Evolutionary conservation across 768 basidiomycete species (phyloP), one percentile per base, ranked within the genome.

Genomic region (Mycena olivaceomarginata): DNA sequence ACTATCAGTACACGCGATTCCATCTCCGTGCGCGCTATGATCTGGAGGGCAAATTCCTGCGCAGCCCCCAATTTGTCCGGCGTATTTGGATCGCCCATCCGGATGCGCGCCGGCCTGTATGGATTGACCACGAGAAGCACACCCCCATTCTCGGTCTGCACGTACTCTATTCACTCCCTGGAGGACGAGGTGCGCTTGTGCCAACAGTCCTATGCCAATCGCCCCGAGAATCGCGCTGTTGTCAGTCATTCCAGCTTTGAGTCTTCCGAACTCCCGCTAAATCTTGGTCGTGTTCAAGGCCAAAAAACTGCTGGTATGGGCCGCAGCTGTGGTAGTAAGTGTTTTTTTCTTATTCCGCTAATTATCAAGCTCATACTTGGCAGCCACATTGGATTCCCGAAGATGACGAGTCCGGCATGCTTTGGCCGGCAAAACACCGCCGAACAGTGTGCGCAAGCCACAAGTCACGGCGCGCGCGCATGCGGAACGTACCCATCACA

Each of bases 71-170:
- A 20, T 69, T 69, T 57, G n/a, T 69, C 4, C 56, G 53, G 2
- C n/a, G 67, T n/a, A 31, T 56, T 15, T 69, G 67, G 40, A n/a
- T n/a, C 7, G 20, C 18, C 1, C 12, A 43, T 41, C 22, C 67
- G 12, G 48, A 16, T 10, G 6, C 5, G 1, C 67, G 18, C 18
- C 37, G 40, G 1, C 53, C 51, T 6, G 18, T 16, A 25, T 69
- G 67, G 67, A 56, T 40, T 16, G 51, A n/a, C n/a, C 53, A 40
- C n/a, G 67, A 69, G 53, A 43, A 43, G 8, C n/a, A n/a, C 41
- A 0, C n/a, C 10, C 10, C 46, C 56, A 2, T 41, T 39, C n/a
- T 22, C 53, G 3, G 31, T 43, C 20, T 40, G 53, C 9, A 56
- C 56, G 1, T 57, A 41, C 15, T 53, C 48, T 2, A 8, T 67